Base-by-base conservation (phyloP, 805 yeast genomes). In the Clavispora santaluciae region DNA sequence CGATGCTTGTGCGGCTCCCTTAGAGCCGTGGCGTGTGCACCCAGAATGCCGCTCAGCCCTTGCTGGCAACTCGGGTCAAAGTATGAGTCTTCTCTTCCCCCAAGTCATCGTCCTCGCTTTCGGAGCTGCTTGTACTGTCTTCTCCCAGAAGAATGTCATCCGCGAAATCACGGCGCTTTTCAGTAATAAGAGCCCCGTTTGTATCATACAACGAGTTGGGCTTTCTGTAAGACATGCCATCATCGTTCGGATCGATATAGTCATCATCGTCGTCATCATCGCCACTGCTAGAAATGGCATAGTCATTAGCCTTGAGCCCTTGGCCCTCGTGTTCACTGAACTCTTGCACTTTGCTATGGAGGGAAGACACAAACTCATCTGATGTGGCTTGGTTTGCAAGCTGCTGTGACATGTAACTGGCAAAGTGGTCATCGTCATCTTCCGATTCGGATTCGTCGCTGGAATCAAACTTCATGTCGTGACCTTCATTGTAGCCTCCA, bases 161-260 rank as follows among this genome's bases (percentile, higher is more conserved):
- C 20, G 23, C 29, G 23, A 35, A 39, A 30, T 34, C 29, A 9
- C 44, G 42, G 15, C 36, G 33, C 33, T 35, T 41, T 16, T 50
- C 54, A 13, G 42, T 46, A 17, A 48, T 45, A 29, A 50, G 51
- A 40, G 49, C 41, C 11, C 55, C 56, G 11, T 40, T 47, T 9
- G 76, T 64, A 48, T 74, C 78, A 53, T 83, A 83, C 40, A 83
- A 59, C 5, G 86, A 83, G 51, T 81, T 78, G 30, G 72, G 64
- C 56, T 78, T 81, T 39, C 79, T 78, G 59, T 84, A 84, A 1
- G 86, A 80, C 55, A 77, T 79, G 0, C 91, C 91, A 54, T 84
- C 91, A 57, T 85, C 91, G 54, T 84, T 83, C 1, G 91, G 90
- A 55, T 84, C 90, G 51, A 77, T 78, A 53, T 84, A 83, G 45